Evolutionary conservation across 176 grass and related monocot species (phyloP), one percentile per base, ranked within the genome.

Genomic region (Oryza glumipatula): DNA sequence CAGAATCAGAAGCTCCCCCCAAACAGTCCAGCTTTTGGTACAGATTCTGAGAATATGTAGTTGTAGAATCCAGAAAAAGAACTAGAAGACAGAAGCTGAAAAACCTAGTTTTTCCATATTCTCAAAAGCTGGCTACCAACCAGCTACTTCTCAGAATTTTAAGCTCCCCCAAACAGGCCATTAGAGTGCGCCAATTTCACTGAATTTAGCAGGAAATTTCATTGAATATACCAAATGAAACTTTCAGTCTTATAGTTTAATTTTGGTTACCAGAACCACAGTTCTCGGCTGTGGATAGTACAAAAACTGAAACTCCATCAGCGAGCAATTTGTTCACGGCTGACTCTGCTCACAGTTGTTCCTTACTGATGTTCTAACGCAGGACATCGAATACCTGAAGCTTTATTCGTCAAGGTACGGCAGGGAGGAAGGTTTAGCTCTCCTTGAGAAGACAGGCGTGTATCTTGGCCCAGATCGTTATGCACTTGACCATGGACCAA

Each of bases 301-400:
- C 23, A 45, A 32, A 85, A 16, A 9, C 30, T 43, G 61, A 30
- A 78, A 66, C 7, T 1, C 17, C 23, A 52, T 56, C 15, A 4
- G 4, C 49, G 7, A 47, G 30, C 16, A 33, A 43, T 36, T 44
- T 44, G 26, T 45, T 77, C 21, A 11, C 0, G 44, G 9, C 4
- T 65, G 15, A 1, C 24, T 15, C 9, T 79, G 60, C 26, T 89
- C 17, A 76, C 11, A 26, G 28, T 11, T 74, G 61, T 58, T 77
- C 41, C 16, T 74, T 78, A 26, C 73, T 36, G 30, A 26, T 44
- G 23, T 77, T 64, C 41, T 65, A 45, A 52, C 60, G 39, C 80
- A 98, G 96, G 96, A 98, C 56, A 89, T 98, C 3, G 93, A 98
- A 28, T 98, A 95, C 83, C 66, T 98, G 89, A 98, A 98, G 48